Evolutionary conservation across 2,329 filamentous ascomycete genomes (phyloP).

Genomic region (Alternaria tenuissima): DNA sequence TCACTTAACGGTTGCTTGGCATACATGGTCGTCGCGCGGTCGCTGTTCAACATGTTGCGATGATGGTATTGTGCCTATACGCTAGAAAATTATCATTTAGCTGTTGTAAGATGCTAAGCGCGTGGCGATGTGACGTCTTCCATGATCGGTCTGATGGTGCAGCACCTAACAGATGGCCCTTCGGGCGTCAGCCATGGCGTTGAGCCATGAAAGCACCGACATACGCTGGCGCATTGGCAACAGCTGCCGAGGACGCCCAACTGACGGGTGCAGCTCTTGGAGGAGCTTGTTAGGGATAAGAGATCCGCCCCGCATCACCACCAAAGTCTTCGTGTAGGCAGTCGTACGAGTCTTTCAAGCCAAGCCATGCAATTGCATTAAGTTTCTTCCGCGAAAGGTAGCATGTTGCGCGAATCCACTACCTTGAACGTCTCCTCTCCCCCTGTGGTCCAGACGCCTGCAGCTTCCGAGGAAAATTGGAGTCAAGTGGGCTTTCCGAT

Average conservation of each 20-base stretch:
- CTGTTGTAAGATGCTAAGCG: slow-evolving; percentile 17
- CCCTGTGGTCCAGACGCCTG: slow-evolving; percentile 12
- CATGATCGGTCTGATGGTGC: slow-evolving; percentile 6
- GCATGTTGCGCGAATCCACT: slow-evolving; percentile 11
- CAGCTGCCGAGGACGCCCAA: slow-evolving; percentile 16
- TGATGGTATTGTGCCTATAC: slow-evolving; percentile 8
- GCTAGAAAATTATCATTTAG: slow-evolving; percentile 8
- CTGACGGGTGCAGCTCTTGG: slow-evolving; percentile 9
- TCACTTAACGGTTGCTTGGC: slow-evolving; percentile 2
- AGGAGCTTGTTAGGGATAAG: slow-evolving; percentile 20
- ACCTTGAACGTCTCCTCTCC: neutral
- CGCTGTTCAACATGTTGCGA: slow-evolving; percentile 10
- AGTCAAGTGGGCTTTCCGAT: slow-evolving; percentile 8
- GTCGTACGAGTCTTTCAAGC: neutral
- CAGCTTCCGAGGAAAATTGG: neutral
- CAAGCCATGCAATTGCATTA: neutral
- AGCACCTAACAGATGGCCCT: neutral
- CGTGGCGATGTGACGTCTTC: slow-evolving; percentile 22
- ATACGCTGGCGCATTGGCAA: slow-evolving; percentile 16
- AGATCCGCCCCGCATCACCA: slow-evolving; percentile 9
- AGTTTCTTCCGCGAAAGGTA: slow-evolving; percentile 6
- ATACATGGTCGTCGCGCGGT: slow-evolving; percentile 9
- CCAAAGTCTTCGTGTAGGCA: neutral
- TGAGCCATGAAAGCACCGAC: slow-evolving; percentile 21
- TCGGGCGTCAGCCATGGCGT: slow-evolving; percentile 12